Conservation (phyloP, 352 stramenopile species). For the Phytophthora hibernalis region DNA sequence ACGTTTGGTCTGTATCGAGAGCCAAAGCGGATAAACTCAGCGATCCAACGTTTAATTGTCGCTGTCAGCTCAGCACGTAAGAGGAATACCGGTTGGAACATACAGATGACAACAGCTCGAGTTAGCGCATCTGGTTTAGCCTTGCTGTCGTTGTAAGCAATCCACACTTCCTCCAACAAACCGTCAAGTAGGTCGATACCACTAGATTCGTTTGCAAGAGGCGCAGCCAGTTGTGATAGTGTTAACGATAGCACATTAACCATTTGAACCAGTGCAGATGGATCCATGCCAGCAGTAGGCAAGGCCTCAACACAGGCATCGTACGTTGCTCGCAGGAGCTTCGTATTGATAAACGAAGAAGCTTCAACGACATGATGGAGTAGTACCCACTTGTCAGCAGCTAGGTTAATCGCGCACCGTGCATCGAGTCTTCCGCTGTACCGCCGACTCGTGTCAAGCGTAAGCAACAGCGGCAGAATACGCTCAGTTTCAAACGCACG, state of each 20-base stretch:
- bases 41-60: conserved; percentile 70
- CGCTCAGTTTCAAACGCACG: conserved; percentile 41
- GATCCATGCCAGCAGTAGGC: conserved; percentile 61
- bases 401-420: conserved; percentile 44
- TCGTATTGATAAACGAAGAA: conserved; percentile 56
- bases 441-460: conserved; percentile 40
- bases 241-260: conserved; percentile 68
- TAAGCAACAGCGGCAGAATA: conserved; percentile 48
- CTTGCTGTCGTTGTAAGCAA: conserved; percentile 71
- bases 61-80: conserved; percentile 30
- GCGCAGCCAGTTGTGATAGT: conserved; percentile 52
- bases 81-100: conserved; percentile 80
- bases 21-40: conserved; percentile 60
- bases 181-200: conserved; percentile 40
- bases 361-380: conserved; percentile 58
- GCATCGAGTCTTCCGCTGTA: conserved; percentile 42
- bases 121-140: conserved; percentile 76
- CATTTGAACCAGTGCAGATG: conserved; percentile 67
- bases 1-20: conserved; percentile 73
- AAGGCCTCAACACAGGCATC: conserved; percentile 60
- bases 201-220: conserved; percentile 31
- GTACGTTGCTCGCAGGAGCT: conserved; percentile 47
- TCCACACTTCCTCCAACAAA: conserved; percentile 71
- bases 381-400: conserved; percentile 63
- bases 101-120: conserved; percentile 63